These are phyloP conservation scores for Colletotrichum sp. DNA, from an alignment of 2,329 filamentous ascomycete species.

Conservation along the genomic window DNA sequence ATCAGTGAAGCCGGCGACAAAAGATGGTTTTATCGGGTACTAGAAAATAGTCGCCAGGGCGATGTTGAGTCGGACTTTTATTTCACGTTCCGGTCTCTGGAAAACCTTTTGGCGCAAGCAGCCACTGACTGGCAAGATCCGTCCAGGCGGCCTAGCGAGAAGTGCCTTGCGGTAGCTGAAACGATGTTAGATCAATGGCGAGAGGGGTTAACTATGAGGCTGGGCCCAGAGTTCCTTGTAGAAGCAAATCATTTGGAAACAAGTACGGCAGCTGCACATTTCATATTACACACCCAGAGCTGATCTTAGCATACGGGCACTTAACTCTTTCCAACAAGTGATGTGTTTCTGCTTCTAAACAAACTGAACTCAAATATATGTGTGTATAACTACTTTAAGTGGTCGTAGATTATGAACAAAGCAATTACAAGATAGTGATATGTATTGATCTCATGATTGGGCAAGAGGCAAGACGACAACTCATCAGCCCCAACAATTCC, in stretches of 20 bases:
- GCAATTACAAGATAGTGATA: no score
- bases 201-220: fast-evolving
- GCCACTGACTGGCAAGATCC: neutral
- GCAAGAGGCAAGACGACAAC: no score
- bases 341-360: neutral
- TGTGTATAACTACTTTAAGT: no score
- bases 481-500: no score
- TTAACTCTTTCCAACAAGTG: fast-evolving
- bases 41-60: fast-evolving
- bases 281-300: neutral
- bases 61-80: fast-evolving
- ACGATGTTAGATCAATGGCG: fast-evolving
- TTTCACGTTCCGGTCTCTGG: neutral
- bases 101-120: neutral
- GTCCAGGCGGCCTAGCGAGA: neutral
- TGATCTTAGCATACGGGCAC: neutral
- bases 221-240: neutral
- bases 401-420: no score
- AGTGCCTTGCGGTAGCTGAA: neutral
- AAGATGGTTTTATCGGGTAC: neutral
- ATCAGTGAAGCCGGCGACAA: neutral
- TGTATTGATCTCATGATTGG: no score
- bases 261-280: neutral
- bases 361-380: no score
- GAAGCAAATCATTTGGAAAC: neutral